A percentile compares a stretch with the other conserved stretches of the same genome.
Evolutionary conservation across 257 asterid genomes (phyloP).

Genomic region (Solanum pinnatisectum): DNA sequence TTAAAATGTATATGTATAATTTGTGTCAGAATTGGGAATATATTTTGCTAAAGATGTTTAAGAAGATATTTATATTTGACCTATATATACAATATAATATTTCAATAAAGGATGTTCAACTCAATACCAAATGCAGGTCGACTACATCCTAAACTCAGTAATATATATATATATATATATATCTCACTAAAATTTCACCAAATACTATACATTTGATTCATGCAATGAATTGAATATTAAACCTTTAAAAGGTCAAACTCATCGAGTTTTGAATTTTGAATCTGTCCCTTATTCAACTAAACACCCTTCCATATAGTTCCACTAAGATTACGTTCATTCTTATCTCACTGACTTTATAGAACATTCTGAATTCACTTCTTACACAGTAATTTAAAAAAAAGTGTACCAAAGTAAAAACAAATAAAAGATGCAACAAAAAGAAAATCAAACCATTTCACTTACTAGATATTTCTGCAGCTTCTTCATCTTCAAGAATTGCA

Average conservation of each 20-base stretch:
- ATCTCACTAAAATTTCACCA: not conserved
- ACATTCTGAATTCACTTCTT: slow-evolving; percentile 31
- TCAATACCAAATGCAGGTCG: not conserved
- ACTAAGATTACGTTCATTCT: not conserved
- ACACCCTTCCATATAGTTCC: not conserved
- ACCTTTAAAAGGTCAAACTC: not conserved
- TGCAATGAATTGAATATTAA: not conserved
- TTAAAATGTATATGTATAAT: too few species aligned
- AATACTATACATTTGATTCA: not conserved
- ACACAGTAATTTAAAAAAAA: not conserved
- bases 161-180: not conserved
- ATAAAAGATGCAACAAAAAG: not conserved
- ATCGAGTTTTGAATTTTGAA: not conserved
- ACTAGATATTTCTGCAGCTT: slow-evolving; percentile 58
- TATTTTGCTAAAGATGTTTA: not conserved
- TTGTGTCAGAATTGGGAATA: not conserved
- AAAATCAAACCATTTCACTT: slow-evolving; percentile 2
- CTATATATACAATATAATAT: too few species aligned
- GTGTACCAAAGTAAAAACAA: not conserved
- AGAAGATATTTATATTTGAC: not conserved
- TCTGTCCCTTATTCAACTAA: not conserved
- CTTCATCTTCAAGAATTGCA: slow-evolving; percentile 68
- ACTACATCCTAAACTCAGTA: not conserved
- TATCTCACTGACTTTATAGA: not conserved
- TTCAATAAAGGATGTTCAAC: too few species aligned